These are phyloP conservation scores for Nicotiana obtusifolia DNA, from an alignment of 257 asterid species.

Conservation along the genomic window DNA sequence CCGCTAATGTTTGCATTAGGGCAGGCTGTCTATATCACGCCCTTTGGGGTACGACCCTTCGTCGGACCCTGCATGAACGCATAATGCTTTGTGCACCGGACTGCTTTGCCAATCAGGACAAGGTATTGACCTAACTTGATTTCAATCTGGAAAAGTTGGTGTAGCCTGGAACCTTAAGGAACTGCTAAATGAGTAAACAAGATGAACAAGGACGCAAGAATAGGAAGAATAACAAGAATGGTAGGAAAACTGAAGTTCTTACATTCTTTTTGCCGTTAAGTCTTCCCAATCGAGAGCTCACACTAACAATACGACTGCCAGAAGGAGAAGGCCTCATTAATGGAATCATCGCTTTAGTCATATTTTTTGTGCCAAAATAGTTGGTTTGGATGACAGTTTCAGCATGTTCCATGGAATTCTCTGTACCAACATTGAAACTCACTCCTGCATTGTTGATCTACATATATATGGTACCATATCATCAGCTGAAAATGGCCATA, in stretches of 20 bases:
- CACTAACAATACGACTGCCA: conserved; percentile 74
- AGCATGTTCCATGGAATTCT: conserved; percentile 61
- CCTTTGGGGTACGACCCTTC: no score
- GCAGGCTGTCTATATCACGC: no score
- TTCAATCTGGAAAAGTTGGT: background rate
- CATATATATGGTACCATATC: conserved; percentile 9
- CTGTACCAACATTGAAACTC: conserved; percentile 61
- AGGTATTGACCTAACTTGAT: background rate
- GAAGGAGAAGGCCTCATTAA: conserved; percentile 58
- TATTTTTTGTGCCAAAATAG: conserved; percentile 72
- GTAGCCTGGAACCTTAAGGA: background rate
- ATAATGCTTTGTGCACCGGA: no score
- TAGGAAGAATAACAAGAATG: background rate
- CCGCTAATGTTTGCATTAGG: no score
- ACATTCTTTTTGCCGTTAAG: conserved; percentile 71
- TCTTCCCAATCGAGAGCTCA: conserved; percentile 78
- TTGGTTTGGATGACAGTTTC: conserved; percentile 62
- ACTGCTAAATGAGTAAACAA: background rate
- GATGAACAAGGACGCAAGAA: background rate
- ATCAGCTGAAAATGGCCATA: background rate
- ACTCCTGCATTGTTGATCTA: conserved; percentile 90
- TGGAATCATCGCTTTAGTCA: conserved; percentile 68
- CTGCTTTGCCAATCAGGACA: background rate
- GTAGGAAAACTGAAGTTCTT: background rate
- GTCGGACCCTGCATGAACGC: no score